Evolutionary conservation across 768 basidiomycete species (phyloP).

Genomic region (Dioszegia crocea): DNA sequence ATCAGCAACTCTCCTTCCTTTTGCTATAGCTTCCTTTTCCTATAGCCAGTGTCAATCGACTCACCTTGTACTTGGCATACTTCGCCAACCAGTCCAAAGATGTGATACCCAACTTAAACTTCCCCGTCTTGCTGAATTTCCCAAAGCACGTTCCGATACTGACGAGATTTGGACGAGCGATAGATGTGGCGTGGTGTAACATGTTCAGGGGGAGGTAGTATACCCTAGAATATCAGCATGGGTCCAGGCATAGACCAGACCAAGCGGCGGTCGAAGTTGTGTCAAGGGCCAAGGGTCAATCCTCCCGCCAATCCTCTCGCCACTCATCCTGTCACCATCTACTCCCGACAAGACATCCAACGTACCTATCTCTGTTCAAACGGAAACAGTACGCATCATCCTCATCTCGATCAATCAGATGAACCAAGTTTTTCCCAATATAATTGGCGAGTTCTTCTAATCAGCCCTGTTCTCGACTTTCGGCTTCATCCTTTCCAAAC

Average conservation of each 20-base stretch:
- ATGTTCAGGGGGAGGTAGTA: constrained; percentile 94
- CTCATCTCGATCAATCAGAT: constrained; percentile 88
- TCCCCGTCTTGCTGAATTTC: constrained; percentile 93
- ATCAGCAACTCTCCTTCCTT: background rate
- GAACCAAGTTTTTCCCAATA: constrained; percentile 93
- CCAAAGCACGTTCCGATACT: constrained; percentile 94
- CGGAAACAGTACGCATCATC: constrained; percentile 89
- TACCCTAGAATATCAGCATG: constrained; percentile 53
- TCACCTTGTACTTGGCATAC: constrained; percentile 95
- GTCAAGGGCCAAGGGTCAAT: no score
- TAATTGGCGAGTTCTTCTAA: constrained; percentile 81
- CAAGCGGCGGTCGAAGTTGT: no score
- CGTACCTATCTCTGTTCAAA: constrained; percentile 74
- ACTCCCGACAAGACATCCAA: no score
- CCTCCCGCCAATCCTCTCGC: no score
- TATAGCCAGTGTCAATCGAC: constrained; percentile 23
- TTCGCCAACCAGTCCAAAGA: constrained; percentile 87
- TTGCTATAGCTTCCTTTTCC: background rate
- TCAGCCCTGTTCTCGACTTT: no score
- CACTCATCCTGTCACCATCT: no score
- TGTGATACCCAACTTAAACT: constrained; percentile 96
- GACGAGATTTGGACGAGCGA: constrained; percentile 86
- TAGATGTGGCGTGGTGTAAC: constrained; percentile 85
- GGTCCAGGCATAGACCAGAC: background rate
- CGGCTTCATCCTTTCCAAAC: background rate